Evolutionary conservation across 2,329 filamentous ascomycete species (phyloP), one percentile per base, ranked within the genome.

Genomic region (Hypomyces perniciosus): DNA sequence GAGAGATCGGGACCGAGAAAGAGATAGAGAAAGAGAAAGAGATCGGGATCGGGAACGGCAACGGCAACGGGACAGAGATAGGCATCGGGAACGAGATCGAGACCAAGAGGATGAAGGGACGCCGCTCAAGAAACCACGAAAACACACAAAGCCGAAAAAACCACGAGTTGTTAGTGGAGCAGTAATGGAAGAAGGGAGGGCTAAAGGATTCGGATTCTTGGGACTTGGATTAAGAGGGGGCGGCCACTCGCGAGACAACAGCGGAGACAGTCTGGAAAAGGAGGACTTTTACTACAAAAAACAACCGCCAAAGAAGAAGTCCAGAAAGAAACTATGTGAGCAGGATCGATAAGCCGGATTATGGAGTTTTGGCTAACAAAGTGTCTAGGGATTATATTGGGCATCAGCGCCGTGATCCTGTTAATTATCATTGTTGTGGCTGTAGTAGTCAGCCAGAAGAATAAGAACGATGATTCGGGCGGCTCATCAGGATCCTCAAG

Each of bases 91-190:
- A 33, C 59, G 47, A 38, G 39, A 38, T 4, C 50, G 35, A 26
- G 48, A 50, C 12, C 34, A 56, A 26, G 51, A 58, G 26, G 20
- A 20, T 20, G 20, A 20, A 20, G 20, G 20, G 20, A 20, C 20
- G 20, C 20, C 20, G 20, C 20, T 20, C 20, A 48, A 38, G 6
- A 54, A 49, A 20, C 64, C 69, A 8, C 64, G 68, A 38, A 72
- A 59, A 55, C 66, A 65, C 10, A 63, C 62, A 47, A 68, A 69
- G 45, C 66, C 66, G 39, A 77, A 75, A 56, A 80, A 81, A 61
- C 76, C 75, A 51, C 72, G 86, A 54, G 74, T 87, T n/a, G 83
- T 86, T 20, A 89, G 85, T 55, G 85, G 85, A 20, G 83, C 83
- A 0, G 69, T 85, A 13, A 71, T 86, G 58, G 86, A 89, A 61